Evolutionary conservation across 192 early-diverging fungal species (phyloP).

Genomic region (Umbelopsis isabellina): DNA sequence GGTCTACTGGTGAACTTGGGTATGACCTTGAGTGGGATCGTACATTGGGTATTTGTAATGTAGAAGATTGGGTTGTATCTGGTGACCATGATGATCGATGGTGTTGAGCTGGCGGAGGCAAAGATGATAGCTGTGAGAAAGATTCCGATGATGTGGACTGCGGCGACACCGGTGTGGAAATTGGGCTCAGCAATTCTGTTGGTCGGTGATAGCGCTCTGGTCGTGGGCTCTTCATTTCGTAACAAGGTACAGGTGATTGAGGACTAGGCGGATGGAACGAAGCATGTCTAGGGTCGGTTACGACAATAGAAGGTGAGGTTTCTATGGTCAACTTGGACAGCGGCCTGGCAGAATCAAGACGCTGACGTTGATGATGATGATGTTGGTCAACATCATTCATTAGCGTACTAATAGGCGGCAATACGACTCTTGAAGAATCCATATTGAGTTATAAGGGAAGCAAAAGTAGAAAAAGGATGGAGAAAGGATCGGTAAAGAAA

Average conservation of each 20-base stretch:
- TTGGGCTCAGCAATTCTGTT: conserved; percentile 5
- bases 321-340: conserved; percentile 3
- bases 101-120: background rate
- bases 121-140: background rate
- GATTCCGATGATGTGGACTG: background rate
- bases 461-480: background rate
- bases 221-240: background rate
- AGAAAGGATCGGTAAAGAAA: background rate
- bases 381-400: conserved; percentile 12
- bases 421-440: conserved; percentile 4
- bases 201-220: background rate
- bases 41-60: background rate
- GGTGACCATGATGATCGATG: background rate
- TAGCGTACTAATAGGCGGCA: conserved; percentile 3
- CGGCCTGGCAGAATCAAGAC: background rate
- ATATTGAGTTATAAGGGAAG: background rate
- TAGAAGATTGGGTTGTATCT: background rate
- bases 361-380: background rate
- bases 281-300: conserved; percentile 2
- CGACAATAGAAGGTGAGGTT: conserved; percentile 4
- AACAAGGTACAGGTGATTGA: conserved; percentile 5
- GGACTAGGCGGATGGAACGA: conserved; percentile 13
- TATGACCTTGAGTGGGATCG: background rate
- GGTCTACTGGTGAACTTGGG: conserved; percentile 1
- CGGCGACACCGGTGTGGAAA: conserved; percentile 8